A percentile compares a stretch with the other conserved stretches of the same genome.
phyloP scores from a whole-genome alignment of 2,329 filamentous ascomycete genomes.

The Diaporthe citri region DNA sequence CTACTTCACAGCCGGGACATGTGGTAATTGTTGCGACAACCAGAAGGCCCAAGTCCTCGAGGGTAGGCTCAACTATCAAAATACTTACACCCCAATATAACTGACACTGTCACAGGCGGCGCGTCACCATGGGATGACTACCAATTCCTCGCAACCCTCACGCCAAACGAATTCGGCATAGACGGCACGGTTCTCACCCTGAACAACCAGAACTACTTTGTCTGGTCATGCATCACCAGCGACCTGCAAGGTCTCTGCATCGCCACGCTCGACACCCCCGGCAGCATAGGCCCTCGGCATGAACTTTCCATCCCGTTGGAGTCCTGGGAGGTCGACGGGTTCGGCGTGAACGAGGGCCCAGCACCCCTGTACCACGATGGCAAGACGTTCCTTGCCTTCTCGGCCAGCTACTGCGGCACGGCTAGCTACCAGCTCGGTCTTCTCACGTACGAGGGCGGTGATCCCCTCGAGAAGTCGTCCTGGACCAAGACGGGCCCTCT shows the following conservation, averaged over 20 bases:
- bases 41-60: slow-evolving; percentile 11
- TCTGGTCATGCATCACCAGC: slow-evolving; percentile 37
- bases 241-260: slow-evolving; percentile 39
- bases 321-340: slow-evolving; percentile 35
- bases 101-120: neutral
- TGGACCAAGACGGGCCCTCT: slow-evolving; percentile 39
- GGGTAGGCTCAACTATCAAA: neutral
- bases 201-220: slow-evolving; percentile 34
- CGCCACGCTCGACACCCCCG: slow-evolving; percentile 36
- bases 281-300: slow-evolving; percentile 38
- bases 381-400: slow-evolving; percentile 41
- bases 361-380: slow-evolving; percentile 38
- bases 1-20: slow-evolving; percentile 36
- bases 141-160: neutral
- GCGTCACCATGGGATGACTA: slow-evolving; percentile 12
- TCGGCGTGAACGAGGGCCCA: slow-evolving; percentile 16
- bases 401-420: slow-evolving; percentile 40
- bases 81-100: neutral
- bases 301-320: slow-evolving; percentile 40
- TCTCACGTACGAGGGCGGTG: slow-evolving; percentile 39
- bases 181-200: slow-evolving; percentile 25
- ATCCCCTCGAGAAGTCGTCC: slow-evolving; percentile 30
- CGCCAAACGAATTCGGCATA: slow-evolving; percentile 10
- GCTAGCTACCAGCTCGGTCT: slow-evolving; percentile 40
- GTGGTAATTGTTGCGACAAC: slow-evolving; percentile 34